phyloP scores from a whole-genome alignment of 192 early-diverging fungal genomes.

The Phycomyces blakesleeanus region DNA sequence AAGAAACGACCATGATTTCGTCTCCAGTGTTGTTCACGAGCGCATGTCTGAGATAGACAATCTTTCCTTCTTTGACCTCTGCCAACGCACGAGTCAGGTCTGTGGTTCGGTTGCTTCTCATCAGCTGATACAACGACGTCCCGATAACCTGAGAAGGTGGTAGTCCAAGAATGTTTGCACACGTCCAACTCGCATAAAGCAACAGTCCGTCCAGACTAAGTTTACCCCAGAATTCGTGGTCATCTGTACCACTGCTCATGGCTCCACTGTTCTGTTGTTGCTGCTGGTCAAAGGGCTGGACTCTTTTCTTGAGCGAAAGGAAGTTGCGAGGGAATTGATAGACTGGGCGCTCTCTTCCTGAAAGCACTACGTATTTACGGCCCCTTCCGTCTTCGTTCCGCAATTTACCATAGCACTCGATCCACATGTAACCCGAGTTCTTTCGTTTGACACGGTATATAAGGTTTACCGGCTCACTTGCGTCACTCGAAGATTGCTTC shows the following conservation, averaged over 20 bases:
- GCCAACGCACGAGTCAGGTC: slow-evolving; percentile 37
- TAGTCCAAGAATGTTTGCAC: slow-evolving; percentile 27
- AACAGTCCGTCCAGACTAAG: slow-evolving; percentile 54
- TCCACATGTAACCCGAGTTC: slow-evolving; percentile 56
- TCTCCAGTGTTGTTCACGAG: slow-evolving; percentile 34
- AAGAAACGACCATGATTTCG: slow-evolving; percentile 31
- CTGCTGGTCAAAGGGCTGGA: neutral
- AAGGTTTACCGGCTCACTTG: slow-evolving; percentile 44
- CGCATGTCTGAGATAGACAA: slow-evolving; percentile 30
- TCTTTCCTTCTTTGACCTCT: slow-evolving; percentile 34
- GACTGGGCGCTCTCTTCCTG: slow-evolving; percentile 51
- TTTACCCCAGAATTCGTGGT: slow-evolving; percentile 60
- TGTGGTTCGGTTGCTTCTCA: slow-evolving; percentile 40
- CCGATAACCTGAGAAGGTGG: slow-evolving; percentile 36
- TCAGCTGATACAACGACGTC: slow-evolving; percentile 40
- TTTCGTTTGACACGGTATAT: slow-evolving; percentile 62
- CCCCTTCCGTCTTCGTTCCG: slow-evolving; percentile 62
- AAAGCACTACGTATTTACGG: slow-evolving; percentile 64
- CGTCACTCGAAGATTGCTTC: slow-evolving; percentile 41
- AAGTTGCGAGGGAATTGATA: slow-evolving; percentile 31
- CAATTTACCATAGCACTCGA: slow-evolving; percentile 62
- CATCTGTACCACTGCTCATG: slow-evolving; percentile 24
- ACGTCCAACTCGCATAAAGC: slow-evolving; percentile 42
- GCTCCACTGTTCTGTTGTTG: too few relatives aligned
- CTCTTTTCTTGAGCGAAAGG: slow-evolving; percentile 1